These are phyloP conservation scores for Macrocybe gigantea DNA, from an alignment of 768 basidiomycete species.

Conservation along the genomic window DNA sequence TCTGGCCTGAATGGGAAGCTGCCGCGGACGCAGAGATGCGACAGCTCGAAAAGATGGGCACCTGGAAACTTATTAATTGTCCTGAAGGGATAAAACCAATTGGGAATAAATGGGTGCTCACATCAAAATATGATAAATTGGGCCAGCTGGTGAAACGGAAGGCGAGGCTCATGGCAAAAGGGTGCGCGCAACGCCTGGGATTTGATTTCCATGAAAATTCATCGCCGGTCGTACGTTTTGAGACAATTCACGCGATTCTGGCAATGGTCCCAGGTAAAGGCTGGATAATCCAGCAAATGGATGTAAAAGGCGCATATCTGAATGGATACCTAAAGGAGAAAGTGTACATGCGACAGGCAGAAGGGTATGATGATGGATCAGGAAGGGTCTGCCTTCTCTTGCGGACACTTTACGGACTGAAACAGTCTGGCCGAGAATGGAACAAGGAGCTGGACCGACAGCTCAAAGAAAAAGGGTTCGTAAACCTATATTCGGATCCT, in stretches of 20 bases:
- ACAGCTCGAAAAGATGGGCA: slow-evolving; percentile 18
- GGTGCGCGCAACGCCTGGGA: slow-evolving; percentile 29
- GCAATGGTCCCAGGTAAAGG: slow-evolving; percentile 13
- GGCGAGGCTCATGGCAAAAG: slow-evolving; percentile 30
- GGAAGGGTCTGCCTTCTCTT: slow-evolving; percentile 16
- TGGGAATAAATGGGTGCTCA: slow-evolving; percentile 4
- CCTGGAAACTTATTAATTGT: slow-evolving; percentile 16
- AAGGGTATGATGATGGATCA: slow-evolving; percentile 17
- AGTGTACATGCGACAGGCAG: slow-evolving; percentile 10
- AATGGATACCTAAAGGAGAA: slow-evolving; percentile 11
- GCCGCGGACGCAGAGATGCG: slow-evolving; percentile 20
- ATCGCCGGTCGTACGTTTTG: slow-evolving; percentile 18
- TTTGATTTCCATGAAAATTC: slow-evolving; percentile 31
- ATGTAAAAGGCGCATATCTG: slow-evolving; percentile 16
- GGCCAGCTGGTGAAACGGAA: slow-evolving; percentile 12
- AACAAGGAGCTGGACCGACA: too few relatives aligned
- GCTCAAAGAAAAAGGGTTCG: neutral
- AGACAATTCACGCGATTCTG: slow-evolving; percentile 16
- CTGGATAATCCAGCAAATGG: slow-evolving; percentile 9
- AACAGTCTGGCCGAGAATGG: slow-evolving; percentile 23
- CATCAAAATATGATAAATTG: slow-evolving; percentile 2
- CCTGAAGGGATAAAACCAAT: slow-evolving; percentile 2
- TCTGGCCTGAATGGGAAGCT: slow-evolving; percentile 12
- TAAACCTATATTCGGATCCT: neutral
- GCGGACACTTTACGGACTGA: slow-evolving; percentile 27